Conservation (phyloP, 768 basidiomycete genomes). For the Tremella yokohamensis region DNA sequence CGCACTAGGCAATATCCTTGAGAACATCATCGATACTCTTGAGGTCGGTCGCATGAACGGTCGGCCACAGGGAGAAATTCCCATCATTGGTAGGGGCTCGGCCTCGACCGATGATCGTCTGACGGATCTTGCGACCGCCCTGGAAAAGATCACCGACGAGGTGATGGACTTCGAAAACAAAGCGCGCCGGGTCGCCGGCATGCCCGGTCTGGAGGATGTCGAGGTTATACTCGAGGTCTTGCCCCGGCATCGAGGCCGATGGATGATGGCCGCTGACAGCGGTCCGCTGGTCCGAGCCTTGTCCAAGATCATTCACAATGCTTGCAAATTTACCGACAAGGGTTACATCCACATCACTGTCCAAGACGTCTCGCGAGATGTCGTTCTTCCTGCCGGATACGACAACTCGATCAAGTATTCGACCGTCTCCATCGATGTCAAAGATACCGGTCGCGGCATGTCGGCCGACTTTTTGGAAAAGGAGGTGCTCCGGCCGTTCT, state of each 20-base stretch:
- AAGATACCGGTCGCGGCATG: constrained; percentile 47
- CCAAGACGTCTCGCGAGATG: constrained; percentile 42
- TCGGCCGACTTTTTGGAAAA: constrained; percentile 38
- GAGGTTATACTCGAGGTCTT: constrained; percentile 46
- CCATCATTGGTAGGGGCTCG: background rate
- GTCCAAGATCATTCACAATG: constrained; percentile 42
- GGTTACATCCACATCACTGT: constrained; percentile 45
- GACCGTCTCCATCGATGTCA: constrained; percentile 40
- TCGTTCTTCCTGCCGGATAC: constrained; percentile 37
- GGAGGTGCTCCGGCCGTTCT: constrained; percentile 35
- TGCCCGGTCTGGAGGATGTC: constrained; percentile 32
- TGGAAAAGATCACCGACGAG: constrained; percentile 35
- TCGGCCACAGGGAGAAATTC: background rate
- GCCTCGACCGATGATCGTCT: background rate
- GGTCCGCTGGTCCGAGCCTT: constrained; percentile 27
- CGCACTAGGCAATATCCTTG: constrained; percentile 34
- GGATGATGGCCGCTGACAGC: constrained; percentile 34
- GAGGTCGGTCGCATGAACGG: constrained; percentile 35
- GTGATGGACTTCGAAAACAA: constrained; percentile 33
- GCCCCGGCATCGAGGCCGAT: constrained; percentile 40
- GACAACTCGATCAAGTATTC: constrained; percentile 39
- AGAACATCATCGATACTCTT: constrained; percentile 47
- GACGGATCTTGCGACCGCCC: constrained; percentile 17
- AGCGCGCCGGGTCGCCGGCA: constrained; percentile 27
- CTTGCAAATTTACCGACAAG: constrained; percentile 41